Conservation (phyloP, 1,139 yeast species). For the Magnusiomyces paraingens region DNA sequence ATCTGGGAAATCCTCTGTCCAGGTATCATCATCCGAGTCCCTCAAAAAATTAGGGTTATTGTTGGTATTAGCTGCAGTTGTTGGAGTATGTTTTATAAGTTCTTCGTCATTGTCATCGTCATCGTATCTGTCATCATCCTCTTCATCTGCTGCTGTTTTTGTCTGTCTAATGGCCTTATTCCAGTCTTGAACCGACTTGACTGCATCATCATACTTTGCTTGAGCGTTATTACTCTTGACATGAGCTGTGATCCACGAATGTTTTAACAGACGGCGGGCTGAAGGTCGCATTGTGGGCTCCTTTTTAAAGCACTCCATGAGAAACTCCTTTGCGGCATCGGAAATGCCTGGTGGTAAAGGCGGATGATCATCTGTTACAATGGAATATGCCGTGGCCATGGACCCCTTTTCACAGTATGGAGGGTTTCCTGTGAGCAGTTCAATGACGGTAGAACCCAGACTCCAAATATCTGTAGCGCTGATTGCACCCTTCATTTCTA, state of each 20-base stretch:
- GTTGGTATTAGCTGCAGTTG: too few species aligned
- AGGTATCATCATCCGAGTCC: not conserved
- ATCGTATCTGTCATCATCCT: not conserved
- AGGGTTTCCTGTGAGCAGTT: conserved; percentile 63
- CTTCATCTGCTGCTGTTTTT: not conserved
- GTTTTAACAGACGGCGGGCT: conserved; percentile 52
- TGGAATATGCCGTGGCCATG: conserved; percentile 88
- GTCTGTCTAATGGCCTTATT: conserved; percentile 21
- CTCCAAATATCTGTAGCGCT: conserved; percentile 75
- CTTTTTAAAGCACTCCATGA: conserved; percentile 71
- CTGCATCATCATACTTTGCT: conserved; percentile 28
- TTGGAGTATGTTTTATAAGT: not conserved
- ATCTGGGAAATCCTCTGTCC: conserved; percentile 2
- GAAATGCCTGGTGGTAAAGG: conserved; percentile 64
- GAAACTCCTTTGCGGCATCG: conserved; percentile 47
- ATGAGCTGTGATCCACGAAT: conserved; percentile 51
- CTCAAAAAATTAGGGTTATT: not conserved
- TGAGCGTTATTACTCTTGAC: not conserved
- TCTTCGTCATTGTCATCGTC: not conserved
- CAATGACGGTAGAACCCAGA: conserved; percentile 90
- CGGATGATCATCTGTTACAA: conserved; percentile 78
- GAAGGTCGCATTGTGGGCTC: conserved; percentile 55
- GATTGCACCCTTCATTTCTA: conserved; percentile 77
- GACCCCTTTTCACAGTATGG: conserved; percentile 32
- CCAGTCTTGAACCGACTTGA: conserved; percentile 30